Base-by-base conservation (phyloP, 2,329 filamentous ascomycete species). In the Paecilomyces sp. region DNA sequence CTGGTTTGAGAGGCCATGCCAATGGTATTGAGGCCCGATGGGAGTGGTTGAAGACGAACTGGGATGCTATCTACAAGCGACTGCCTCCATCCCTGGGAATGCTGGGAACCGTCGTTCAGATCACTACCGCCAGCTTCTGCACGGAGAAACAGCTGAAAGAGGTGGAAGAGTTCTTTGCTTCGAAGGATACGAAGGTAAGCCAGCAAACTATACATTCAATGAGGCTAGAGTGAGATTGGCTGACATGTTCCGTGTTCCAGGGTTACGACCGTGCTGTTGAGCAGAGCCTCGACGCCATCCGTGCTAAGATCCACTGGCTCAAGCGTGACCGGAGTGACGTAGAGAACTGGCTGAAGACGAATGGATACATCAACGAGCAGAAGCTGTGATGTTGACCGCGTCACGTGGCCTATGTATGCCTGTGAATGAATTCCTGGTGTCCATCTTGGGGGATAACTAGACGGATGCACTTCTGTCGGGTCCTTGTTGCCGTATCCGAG, bases 1-100 rank as follows among this genome's bases (percentile, higher is more conserved):
- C 86, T 34, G 90, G 90, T 7, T 83, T 97, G 30, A 86, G 92
- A 60, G 85, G 84, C 57, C 91, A 95, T 71, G 79, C 86, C 7
- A 85, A 87, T 52, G 93, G 93, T 66, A 89, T 96, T 59, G 80
- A 89, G 60, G 89, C 89, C 7, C 83, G 96, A 60, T 97, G 89
- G 83, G 76, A 74, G 18, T 97, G 91, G 90, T 82, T 96, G 80
- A 89, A 87, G 72, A 82, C 87, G 65, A 94, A 96, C 77, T 97
- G 93, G 92, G 89, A 90, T n/a, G 82, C 85, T 34, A 80, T 97
- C 52, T 84, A 86, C 73, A 86, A 89, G 81, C 88, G 90, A 70
- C 84, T 96, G 54, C 92, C 92, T 30, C 91, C 93, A n/a, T 88
- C 87, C 18, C 83, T 95, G 66, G 88, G 89, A 41, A 93, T 97